These are phyloP conservation scores for Avena sativa DNA, from an alignment of 176 grass and related monocot species.

Conservation along the genomic window DNA sequence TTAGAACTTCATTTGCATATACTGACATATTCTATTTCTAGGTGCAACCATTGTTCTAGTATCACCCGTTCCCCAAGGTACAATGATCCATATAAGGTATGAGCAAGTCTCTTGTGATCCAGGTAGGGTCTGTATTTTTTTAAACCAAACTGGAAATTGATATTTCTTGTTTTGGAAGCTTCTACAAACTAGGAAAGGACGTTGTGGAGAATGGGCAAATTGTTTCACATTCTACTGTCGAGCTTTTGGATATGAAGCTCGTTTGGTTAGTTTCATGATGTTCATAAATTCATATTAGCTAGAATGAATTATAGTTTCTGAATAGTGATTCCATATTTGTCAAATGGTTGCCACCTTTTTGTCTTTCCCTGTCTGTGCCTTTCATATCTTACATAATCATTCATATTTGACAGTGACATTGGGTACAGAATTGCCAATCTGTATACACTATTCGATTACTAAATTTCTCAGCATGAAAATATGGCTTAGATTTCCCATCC, in stretches of 20 bases:
- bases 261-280: slow-evolving; percentile 71
- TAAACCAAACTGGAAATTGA: slow-evolving; percentile 34
- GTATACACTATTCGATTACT: background rate
- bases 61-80: slow-evolving; percentile 94
- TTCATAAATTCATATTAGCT: slow-evolving; percentile 20
- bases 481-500: background rate
- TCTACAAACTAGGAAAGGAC: slow-evolving; percentile 89
- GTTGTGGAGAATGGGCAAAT: slow-evolving; percentile 99
- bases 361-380: background rate
- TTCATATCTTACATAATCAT: background rate
- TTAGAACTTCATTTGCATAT: slow-evolving; percentile 33
- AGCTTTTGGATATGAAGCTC: slow-evolving; percentile 93
- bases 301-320: slow-evolving; percentile 34
- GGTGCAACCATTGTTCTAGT: slow-evolving; percentile 75
- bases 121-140: slow-evolving; percentile 26
- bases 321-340: background rate
- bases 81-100: slow-evolving; percentile 89
- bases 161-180: slow-evolving; percentile 62
- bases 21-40: slow-evolving; percentile 54
- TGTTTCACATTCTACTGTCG: slow-evolving; percentile 97
- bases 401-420: background rate
- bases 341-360: background rate
- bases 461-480: background rate
- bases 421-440: background rate
- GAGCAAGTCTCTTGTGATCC: slow-evolving; percentile 31